Evolutionary conservation across 2,329 filamentous ascomycete species (phyloP).

Genomic region (Penicillium sp.): DNA sequence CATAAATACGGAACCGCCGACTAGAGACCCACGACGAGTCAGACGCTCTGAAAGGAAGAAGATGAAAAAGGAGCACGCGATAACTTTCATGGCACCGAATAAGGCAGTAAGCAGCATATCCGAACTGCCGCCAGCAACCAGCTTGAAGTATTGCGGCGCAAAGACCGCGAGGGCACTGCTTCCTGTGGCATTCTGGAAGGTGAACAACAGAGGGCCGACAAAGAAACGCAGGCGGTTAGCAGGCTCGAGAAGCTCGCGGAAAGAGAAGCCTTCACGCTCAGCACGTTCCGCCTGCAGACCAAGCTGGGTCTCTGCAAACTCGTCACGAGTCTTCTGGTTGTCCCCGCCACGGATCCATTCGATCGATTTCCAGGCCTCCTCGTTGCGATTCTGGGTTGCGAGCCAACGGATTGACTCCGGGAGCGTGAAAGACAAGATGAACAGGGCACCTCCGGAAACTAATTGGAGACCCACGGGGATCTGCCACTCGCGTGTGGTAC

Average conservation of each 20-base stretch:
- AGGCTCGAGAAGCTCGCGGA: conserved; percentile 45
- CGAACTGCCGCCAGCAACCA: conserved; percentile 43
- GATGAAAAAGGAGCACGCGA: conserved; percentile 50
- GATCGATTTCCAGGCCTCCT: conserved; percentile 20
- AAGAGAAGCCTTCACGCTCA: conserved; percentile 43
- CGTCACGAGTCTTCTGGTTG: conserved; percentile 35
- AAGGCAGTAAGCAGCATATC: conserved; percentile 50
- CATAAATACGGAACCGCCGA: conserved; percentile 43
- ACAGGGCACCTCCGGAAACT: conserved; percentile 48
- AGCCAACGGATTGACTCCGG: conserved; percentile 65
- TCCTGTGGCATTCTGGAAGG: conserved; percentile 51
- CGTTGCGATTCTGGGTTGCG: conserved; percentile 31
- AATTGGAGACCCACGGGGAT: conserved; percentile 58
- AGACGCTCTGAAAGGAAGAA: conserved; percentile 49
- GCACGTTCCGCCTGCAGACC: conserved; percentile 45
- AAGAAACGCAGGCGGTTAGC: conserved; percentile 45
- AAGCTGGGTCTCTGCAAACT: conserved; percentile 52
- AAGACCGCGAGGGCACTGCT: conserved; percentile 54
- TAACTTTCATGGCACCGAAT: conserved; percentile 53
- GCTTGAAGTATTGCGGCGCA: conserved; percentile 52
- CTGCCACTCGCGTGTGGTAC: conserved; percentile 48
- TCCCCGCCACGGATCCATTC: conserved; percentile 49
- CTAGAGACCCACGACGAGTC: conserved; percentile 51
- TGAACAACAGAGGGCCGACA: conserved; percentile 47
- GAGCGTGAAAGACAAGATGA: conserved; percentile 53